phyloP scores from a whole-genome alignment of 2,329 filamentous ascomycete genomes.

The Fusarium albidum region DNA sequence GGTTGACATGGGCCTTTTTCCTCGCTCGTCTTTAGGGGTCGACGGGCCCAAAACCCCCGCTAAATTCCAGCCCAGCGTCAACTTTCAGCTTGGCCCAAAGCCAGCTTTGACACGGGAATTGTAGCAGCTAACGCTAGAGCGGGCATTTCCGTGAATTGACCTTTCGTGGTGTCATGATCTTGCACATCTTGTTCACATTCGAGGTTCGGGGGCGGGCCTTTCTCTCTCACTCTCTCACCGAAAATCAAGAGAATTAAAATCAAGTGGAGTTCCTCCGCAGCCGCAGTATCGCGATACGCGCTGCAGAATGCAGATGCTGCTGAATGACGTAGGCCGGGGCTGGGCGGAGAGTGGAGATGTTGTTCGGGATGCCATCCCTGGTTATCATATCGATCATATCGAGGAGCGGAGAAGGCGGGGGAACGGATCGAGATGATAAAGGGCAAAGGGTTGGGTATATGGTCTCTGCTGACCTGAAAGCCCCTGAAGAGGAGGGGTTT shows the following conservation, averaged over 20 bases:
- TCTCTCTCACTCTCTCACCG: no score
- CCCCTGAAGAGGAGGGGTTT: conserved; percentile 30
- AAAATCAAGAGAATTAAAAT: no score
- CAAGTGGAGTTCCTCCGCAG: neutral
- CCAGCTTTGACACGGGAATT: conserved; percentile 2
- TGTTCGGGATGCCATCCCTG: neutral
- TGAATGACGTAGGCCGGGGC: conserved; percentile 38
- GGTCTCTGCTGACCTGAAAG: no score
- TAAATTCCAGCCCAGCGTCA: conserved; percentile 14
- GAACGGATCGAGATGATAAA: neutral
- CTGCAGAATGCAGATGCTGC: conserved; percentile 28
- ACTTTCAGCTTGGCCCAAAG: neutral
- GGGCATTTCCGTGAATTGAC: no score
- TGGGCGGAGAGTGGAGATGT: conserved; percentile 17
- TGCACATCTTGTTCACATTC: neutral
- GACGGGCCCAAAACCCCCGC: conserved; percentile 17
- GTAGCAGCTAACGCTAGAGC: neutral
- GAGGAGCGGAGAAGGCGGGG: neutral
- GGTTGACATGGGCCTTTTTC: no score
- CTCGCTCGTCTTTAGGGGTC: conserved; percentile 24
- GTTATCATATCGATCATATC: neutral
- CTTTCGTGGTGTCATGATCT: neutral
- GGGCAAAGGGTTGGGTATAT: neutral
- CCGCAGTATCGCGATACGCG: conserved; percentile 29
- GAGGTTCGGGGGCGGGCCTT: neutral